These are phyloP conservation scores for Heliamphora exappendiculata DNA, from an alignment of 148 eudicot genomes.

Conservation along the genomic window DNA sequence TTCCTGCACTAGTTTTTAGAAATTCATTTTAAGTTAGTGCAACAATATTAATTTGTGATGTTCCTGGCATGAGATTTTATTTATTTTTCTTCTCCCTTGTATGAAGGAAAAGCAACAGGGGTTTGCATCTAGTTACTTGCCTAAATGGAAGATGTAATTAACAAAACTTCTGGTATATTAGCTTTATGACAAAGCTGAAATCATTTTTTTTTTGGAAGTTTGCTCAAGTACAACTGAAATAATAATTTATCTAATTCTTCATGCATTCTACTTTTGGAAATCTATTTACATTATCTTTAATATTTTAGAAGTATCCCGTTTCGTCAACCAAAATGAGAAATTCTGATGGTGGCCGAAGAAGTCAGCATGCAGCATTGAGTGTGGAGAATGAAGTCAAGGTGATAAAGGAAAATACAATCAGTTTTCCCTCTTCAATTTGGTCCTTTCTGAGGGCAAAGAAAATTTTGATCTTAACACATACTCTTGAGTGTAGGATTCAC, in stretches of 20 bases:
- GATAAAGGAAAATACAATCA: slow-evolving; percentile 10
- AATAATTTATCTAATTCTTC: neutral
- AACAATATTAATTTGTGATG: neutral
- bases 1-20: neutral
- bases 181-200: neutral
- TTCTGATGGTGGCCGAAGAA: slow-evolving; percentile 32
- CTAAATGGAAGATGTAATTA: neutral
- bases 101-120: slow-evolving; percentile 3
- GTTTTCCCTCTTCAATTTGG: neutral
- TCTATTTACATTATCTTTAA: neutral
- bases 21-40: neutral
- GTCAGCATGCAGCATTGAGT: slow-evolving; percentile 31
- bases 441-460: neutral
- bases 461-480: slow-evolving; percentile 3
- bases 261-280: neutral
- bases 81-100: neutral
- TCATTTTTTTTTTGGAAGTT: neutral
- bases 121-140: neutral
- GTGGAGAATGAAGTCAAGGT: slow-evolving; percentile 29
- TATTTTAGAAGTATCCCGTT: slow-evolving; percentile 48
- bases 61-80: slow-evolving; percentile 7
- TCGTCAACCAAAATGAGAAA: slow-evolving; percentile 42
- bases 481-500: slow-evolving; percentile 34
- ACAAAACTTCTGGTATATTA: neutral
- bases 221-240: neutral